These are phyloP conservation scores for Gremmenia infestans DNA, from an alignment of 2,329 filamentous ascomycete genomes.

Conservation along the genomic window DNA sequence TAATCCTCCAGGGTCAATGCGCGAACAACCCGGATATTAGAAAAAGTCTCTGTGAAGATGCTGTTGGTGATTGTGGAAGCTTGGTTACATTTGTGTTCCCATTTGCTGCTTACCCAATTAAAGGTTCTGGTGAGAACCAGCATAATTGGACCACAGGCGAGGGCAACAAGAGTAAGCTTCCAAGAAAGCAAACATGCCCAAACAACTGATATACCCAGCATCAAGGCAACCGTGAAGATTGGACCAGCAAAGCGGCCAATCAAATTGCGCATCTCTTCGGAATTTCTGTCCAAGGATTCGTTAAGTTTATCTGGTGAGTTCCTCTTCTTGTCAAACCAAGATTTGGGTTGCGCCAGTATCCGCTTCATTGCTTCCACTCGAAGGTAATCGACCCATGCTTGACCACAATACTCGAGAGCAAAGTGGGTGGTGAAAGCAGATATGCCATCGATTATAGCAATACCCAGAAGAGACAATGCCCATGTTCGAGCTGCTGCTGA, in stretches of 20 bases:
- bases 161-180: slow-evolving; percentile 73
- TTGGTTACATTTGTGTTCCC: slow-evolving; percentile 65
- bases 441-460: slow-evolving; percentile 63
- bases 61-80: slow-evolving; percentile 55
- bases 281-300: slow-evolving; percentile 72
- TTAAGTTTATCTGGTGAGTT: slow-evolving; percentile 61
- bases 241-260: slow-evolving; percentile 73
- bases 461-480: slow-evolving; percentile 62
- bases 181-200: slow-evolving; percentile 75
- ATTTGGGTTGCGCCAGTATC: slow-evolving; percentile 69
- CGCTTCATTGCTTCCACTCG: slow-evolving; percentile 62
- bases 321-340: slow-evolving; percentile 69
- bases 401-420: slow-evolving; percentile 64
- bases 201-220: slow-evolving; percentile 61
- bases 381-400: slow-evolving; percentile 71
- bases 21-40: slow-evolving; percentile 73
- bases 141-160: slow-evolving; percentile 64
- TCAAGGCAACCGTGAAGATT: slow-evolving; percentile 59
- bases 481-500: slow-evolving; percentile 42
- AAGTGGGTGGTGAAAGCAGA: slow-evolving; percentile 64
- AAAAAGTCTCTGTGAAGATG: slow-evolving; percentile 69
- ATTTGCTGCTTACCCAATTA: slow-evolving; percentile 58
- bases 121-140: slow-evolving; percentile 62
- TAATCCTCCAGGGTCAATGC: slow-evolving; percentile 68
- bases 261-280: slow-evolving; percentile 82